phyloP scores from a whole-genome alignment of 2,329 filamentous ascomycete genomes.

The Aspergillus tamarii region DNA sequence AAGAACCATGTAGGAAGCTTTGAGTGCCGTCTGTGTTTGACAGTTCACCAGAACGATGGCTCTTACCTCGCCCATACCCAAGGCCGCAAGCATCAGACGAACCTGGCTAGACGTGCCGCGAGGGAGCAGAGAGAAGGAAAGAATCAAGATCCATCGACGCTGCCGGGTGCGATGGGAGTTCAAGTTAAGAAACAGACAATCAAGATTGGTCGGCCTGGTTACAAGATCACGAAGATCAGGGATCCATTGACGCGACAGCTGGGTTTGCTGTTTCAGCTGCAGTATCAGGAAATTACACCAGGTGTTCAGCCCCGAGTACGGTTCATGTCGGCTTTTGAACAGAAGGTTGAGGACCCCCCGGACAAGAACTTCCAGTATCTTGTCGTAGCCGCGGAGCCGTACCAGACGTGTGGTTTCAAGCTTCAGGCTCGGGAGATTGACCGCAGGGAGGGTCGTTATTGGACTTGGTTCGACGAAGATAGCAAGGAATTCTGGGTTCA shows the following conservation, averaged over 20 bases:
- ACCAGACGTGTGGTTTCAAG: slow-evolving; percentile 97
- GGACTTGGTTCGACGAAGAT: slow-evolving; percentile 94
- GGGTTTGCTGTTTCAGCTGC: slow-evolving; percentile 91
- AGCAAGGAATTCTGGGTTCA: slow-evolving; percentile 97
- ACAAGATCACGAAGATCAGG: slow-evolving; percentile 95
- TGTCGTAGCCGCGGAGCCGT: slow-evolving; percentile 92
- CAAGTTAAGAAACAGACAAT: slow-evolving; percentile 81
- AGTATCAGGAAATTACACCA: slow-evolving; percentile 85
- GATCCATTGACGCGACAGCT: slow-evolving; percentile 87
- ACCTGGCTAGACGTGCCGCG: slow-evolving; percentile 92
- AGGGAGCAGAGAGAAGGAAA: slow-evolving; percentile 90
- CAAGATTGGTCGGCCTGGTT: slow-evolving; percentile 94
- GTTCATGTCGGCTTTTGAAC: slow-evolving; percentile 97
- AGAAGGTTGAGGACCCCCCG: slow-evolving; percentile 87
- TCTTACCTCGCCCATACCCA: slow-evolving; percentile 98
- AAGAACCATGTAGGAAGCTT: slow-evolving; percentile 98
- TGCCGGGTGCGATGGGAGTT: slow-evolving; percentile 76
- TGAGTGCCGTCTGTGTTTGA: slow-evolving; percentile 94
- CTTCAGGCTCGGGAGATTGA: slow-evolving; percentile 92
- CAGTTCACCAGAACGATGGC: slow-evolving; percentile 98
- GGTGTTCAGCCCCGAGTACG: slow-evolving; percentile 80
- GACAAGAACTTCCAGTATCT: slow-evolving; percentile 96
- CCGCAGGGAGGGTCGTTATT: slow-evolving; percentile 82
- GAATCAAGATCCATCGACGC: slow-evolving; percentile 62
- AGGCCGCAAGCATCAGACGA: slow-evolving; percentile 98